Evolutionary conservation across 2,329 filamentous ascomycete genomes (phyloP), one percentile per base, ranked within the genome.

Genomic region (Bretziella fagacearum): DNA sequence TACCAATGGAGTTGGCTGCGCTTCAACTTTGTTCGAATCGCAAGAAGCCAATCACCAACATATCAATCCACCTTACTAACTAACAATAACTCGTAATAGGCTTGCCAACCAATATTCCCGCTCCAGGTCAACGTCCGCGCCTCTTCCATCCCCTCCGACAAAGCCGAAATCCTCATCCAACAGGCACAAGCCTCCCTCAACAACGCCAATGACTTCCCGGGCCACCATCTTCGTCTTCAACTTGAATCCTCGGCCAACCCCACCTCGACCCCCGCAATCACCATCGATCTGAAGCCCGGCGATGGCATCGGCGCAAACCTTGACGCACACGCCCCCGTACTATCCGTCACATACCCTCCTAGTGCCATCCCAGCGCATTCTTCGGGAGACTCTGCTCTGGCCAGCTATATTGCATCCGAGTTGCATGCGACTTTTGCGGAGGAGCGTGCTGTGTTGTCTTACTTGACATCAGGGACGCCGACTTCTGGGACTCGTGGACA

Each of bases 181-280:
- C 71, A 80, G n/a, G 86, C 85, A 0, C 86, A 96, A 58, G 78
- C 85, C 61, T 79, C 81, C 8, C 73, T 96, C 48, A 86, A 95
- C 61, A 81, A 85, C 55, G 72, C 86, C 51, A 83, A 89, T 55
- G 89, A 93, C 58, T 79, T 84, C 0, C 78, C 81, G 1, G 84
- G 94, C 58, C 84, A 87, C 57, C 39, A 40, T 5, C 67, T 95
- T 35, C 79, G 82, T 35, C 40, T 66, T 8, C 57, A 58, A 25
- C 56, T 62, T 5, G 57, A 43, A 22, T 26, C 39, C 6, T 10
- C 36, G 8, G 57, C 55, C n/a, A 43, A 54, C 51, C 45, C 60
- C 17, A n/a, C 40, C 4, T 18, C 45, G n/a, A 25, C 30, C 20
- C 66, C 77, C 27, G 79, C 82, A 13, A 66, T 93, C 46, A 78